These are phyloP conservation scores for Thuidium tamariscinum DNA, from an alignment of 225 moss, liverwort and hornwort species.

Conservation along the genomic window DNA sequence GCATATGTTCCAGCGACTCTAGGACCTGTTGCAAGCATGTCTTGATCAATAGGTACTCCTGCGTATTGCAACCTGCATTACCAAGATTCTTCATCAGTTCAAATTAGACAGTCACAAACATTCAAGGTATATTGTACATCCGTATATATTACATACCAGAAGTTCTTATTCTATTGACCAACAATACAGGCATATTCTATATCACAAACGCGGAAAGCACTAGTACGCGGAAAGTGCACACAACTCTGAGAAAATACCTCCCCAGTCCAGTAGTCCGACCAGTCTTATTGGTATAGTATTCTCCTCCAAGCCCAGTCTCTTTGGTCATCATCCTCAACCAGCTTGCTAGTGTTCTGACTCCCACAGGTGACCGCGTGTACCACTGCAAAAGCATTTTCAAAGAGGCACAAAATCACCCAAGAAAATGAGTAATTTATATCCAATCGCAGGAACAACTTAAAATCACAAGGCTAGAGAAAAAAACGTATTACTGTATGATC, in stretches of 20 bases:
- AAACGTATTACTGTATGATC: neutral
- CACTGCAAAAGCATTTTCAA: conserved; percentile 26
- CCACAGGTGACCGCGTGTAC: conserved; percentile 55
- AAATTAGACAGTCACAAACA: neutral
- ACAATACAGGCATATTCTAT: neutral
- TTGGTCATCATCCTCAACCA: conserved; percentile 66
- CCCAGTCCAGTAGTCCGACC: conserved; percentile 58
- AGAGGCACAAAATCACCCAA: neutral
- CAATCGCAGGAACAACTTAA: neutral
- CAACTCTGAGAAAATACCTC: conserved; percentile 17
- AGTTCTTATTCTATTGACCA: neutral
- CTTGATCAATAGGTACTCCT: conserved; percentile 62
- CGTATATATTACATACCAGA: neutral
- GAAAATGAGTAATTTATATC: neutral
- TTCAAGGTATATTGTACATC: neutral
- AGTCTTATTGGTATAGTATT: conserved; percentile 56
- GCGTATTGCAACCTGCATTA: conserved; percentile 53
- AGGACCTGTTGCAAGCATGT: conserved; percentile 48
- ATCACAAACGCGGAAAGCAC: neutral
- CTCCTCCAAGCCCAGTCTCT: conserved; percentile 59
- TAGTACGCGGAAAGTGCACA: neutral
- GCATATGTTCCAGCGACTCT: conserved; percentile 56
- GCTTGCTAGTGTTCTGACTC: conserved; percentile 55
- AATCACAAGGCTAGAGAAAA: neutral
- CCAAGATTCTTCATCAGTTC: conserved; percentile 4